Percentiles rank a stretch among this genome's conserved stretches.
These are phyloP conservation scores for Leccinum subrobustum DNA, from an alignment of 1,284 basidiomycete species.

Conservation along the genomic window DNA sequence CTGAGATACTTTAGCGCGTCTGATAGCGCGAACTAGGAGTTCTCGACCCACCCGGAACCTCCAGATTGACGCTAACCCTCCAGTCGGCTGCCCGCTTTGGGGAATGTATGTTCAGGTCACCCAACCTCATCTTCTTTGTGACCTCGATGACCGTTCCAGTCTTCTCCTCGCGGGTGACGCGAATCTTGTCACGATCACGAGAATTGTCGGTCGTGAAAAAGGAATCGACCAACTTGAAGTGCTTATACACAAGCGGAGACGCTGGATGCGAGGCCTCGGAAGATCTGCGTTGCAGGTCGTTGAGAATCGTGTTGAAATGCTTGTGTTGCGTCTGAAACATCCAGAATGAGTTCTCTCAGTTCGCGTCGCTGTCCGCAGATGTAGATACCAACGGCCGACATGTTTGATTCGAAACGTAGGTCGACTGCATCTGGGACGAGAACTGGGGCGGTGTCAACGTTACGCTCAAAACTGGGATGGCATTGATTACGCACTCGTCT, in stretches of 20 bases:
- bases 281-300: slow-evolving; percentile 64
- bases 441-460: slow-evolving; percentile 39
- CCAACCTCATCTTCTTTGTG: slow-evolving; percentile 81
- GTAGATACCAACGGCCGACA: slow-evolving; percentile 70
- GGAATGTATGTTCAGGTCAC: slow-evolving; percentile 84
- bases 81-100: slow-evolving; percentile 87
- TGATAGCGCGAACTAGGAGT: slow-evolving; percentile 19
- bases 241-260: slow-evolving; percentile 71
- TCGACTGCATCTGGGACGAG: slow-evolving; percentile 53
- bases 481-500: slow-evolving; percentile 71
- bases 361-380: slow-evolving; percentile 4
- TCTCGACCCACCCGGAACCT: slow-evolving; percentile 62
- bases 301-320: slow-evolving; percentile 84
- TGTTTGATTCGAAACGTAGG: slow-evolving; percentile 86
- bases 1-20: slow-evolving; percentile 35
- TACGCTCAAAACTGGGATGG: background rate
- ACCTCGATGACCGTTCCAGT: slow-evolving; percentile 63
- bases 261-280: slow-evolving; percentile 43
- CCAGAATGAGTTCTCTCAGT: slow-evolving; percentile 8
- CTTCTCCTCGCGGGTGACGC: slow-evolving; percentile 84
- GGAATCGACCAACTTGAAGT: slow-evolving; percentile 79
- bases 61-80: slow-evolving; percentile 87
- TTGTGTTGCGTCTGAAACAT: slow-evolving; percentile 73
- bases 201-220: slow-evolving; percentile 64
- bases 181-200: slow-evolving; percentile 62